Percentiles rank a stretch among this genome's conserved stretches.
phyloP scores from a whole-genome alignment of 371 early-diverging fungal species.

The Blakeslea trispora region DNA sequence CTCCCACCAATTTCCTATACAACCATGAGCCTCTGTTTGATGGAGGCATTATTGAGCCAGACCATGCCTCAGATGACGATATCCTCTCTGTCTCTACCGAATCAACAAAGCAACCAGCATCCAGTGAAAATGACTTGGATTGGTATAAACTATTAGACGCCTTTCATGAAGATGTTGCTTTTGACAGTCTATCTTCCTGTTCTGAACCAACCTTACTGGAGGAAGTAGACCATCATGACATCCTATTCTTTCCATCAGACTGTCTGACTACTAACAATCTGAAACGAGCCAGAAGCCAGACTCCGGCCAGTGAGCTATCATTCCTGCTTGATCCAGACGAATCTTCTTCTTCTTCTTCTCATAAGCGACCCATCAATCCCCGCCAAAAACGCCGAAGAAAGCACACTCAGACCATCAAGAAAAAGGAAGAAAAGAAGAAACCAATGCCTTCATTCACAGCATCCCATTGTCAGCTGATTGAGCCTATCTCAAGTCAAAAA shows the following conservation, averaged over 20 bases:
- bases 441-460: not conserved
- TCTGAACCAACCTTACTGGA: constrained; percentile 12
- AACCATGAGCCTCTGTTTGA: constrained; percentile 40
- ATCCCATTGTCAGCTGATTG: constrained; percentile 15
- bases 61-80: constrained; percentile 1
- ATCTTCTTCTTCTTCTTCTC: not conserved
- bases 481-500: constrained; percentile 1
- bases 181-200: constrained; percentile 8
- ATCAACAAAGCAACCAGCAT: constrained; percentile 3
- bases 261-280: constrained; percentile 14
- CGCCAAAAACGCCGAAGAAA: constrained; percentile 24
- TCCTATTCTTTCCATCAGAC: no score
- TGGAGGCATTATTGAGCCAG: constrained; percentile 23
- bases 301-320: constrained; percentile 1
- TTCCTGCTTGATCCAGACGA: constrained; percentile 5
- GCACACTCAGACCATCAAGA: constrained; percentile 5
- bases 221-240: no score
- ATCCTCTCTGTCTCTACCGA: constrained; percentile 1
- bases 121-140: constrained; percentile 20
- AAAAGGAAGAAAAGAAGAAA: not conserved
- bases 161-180: constrained; percentile 18
- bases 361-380: constrained; percentile 2
- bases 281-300: constrained; percentile 10
- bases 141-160: constrained; percentile 28
- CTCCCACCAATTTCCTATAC: constrained; percentile 31